These are phyloP conservation scores for Cephaloascus albidus DNA, from an alignment of 805 yeast genomes.

Conservation along the genomic window DNA sequence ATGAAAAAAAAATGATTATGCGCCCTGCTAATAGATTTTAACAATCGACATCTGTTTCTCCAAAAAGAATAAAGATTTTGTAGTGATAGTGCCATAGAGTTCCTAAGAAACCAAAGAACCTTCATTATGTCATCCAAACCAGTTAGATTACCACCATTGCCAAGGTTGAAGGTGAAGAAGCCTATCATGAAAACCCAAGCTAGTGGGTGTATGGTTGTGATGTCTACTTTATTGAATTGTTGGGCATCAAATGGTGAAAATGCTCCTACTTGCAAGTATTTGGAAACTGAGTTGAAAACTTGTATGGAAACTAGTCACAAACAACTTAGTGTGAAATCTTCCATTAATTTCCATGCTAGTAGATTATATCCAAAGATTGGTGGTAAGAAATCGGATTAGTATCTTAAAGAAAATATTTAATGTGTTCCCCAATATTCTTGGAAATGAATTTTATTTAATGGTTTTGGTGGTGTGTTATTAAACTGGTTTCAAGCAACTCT, in stretches of 20 bases:
- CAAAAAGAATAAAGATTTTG: no score
- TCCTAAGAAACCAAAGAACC: no score
- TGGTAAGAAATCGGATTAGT: constrained; percentile 24
- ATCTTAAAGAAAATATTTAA: constrained; percentile 9
- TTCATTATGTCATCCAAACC: constrained; percentile 15
- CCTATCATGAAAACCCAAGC: constrained; percentile 49
- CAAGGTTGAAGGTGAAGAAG: constrained; percentile 60
- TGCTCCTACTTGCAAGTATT: constrained; percentile 48
- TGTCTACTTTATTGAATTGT: constrained; percentile 83
- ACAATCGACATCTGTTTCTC: no score
- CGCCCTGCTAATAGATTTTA: no score
- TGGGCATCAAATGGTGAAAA: constrained; percentile 97
- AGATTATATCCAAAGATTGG: constrained; percentile 48
- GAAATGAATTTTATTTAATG: no score
- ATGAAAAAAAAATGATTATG: no score
- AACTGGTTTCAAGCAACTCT: no score
- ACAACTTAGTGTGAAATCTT: constrained; percentile 28
- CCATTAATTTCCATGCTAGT: constrained; percentile 47
- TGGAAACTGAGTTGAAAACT: constrained; percentile 61
- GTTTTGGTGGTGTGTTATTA: no score
- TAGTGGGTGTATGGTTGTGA: constrained; percentile 68
- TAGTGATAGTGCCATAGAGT: no score
- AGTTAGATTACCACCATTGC: constrained; percentile 61
- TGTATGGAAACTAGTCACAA: constrained; percentile 53
- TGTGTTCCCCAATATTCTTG: no score